Conservation (phyloP, 257 asterid genomes). For the Solanum arcanum region DNA sequence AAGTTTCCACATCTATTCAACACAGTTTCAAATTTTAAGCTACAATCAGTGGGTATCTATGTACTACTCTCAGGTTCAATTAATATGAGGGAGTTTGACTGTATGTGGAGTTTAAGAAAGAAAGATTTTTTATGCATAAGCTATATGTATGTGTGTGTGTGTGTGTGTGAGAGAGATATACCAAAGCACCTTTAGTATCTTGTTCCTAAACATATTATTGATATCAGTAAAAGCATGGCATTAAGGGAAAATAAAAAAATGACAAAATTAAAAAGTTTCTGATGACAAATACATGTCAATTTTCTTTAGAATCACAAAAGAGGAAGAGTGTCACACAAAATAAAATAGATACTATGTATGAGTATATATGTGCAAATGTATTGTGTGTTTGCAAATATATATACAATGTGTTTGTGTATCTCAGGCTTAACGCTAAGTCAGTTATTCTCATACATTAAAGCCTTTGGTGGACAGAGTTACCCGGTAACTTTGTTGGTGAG, state of each 20-base stretch:
- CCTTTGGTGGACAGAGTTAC: not conserved
- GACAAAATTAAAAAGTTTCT: not conserved
- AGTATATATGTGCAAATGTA: not conserved
- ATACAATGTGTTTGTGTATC: not conserved
- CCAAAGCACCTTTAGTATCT: not conserved
- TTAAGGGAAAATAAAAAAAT: not conserved
- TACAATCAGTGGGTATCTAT: not conserved
- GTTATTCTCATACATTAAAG: not conserved
- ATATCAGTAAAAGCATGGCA: not conserved
- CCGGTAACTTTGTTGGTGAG: not conserved
- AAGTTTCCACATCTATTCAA: conserved; percentile 53
- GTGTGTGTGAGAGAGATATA: not conserved
- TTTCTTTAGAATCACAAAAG: not conserved
- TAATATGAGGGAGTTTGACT: not conserved
- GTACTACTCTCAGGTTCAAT: not conserved
- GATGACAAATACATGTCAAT: not conserved
- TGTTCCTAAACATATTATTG: not conserved
- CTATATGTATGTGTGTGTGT: not conserved
- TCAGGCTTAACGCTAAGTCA: not conserved
- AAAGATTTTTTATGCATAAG: not conserved
- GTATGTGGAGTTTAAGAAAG: not conserved
- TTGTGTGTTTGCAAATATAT: not conserved
- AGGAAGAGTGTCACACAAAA: not conserved
- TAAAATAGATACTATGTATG: not conserved
- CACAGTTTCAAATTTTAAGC: not conserved